Base-by-base conservation (phyloP, 768 basidiomycete genomes). In the Lyophyllum shimeji region DNA sequence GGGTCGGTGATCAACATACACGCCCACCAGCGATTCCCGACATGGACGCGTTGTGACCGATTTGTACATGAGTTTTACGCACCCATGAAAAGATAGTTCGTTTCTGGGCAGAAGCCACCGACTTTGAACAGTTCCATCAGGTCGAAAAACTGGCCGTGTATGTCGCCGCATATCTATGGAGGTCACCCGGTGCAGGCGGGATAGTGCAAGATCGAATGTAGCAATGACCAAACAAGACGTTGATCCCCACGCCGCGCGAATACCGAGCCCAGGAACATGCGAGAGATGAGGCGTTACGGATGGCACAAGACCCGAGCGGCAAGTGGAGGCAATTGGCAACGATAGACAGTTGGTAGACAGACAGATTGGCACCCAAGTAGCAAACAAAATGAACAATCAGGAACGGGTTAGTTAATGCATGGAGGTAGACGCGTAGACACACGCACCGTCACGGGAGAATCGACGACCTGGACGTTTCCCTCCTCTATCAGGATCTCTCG, bases 51-150 rank as follows among this genome's bases (percentile, higher is more conserved):
- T 29, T 29, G 29, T 9, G 29, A 29, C 29, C 29, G 9, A 29
- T 29, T 29, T 29, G 29, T n/a, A n/a, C n/a, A n/a, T n/a, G n/a
- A n/a, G n/a, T n/a, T n/a, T n/a, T n/a, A 70, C 84, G 66, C 60
- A 92, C 90, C 90, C 91, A 97, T 96, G 83, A 97, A 96, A 49
- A 97, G 85, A 72, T 97, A 97, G 70, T 92, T 94, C 6, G 94
- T 95, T 34, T 92, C 86, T 57, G 95, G 95, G 71, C 94, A 96
- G 63, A 86, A 86, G 7, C 94, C 93, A 33, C 95, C 95, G 29
- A 95, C 85, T 69, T 86, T 87, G 82, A 97, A 96, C 56, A 99
- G 80, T 73, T 99, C 93, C 83, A 98, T 86, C 61, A 98, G 80
- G 70, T 98, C 96, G 71, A 89, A 97, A 69, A 98, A 97, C 67